Evolutionary conservation across 1,284 basidiomycete species (phyloP).

Genomic region (Apiotrichum akiyoshidainum): DNA sequence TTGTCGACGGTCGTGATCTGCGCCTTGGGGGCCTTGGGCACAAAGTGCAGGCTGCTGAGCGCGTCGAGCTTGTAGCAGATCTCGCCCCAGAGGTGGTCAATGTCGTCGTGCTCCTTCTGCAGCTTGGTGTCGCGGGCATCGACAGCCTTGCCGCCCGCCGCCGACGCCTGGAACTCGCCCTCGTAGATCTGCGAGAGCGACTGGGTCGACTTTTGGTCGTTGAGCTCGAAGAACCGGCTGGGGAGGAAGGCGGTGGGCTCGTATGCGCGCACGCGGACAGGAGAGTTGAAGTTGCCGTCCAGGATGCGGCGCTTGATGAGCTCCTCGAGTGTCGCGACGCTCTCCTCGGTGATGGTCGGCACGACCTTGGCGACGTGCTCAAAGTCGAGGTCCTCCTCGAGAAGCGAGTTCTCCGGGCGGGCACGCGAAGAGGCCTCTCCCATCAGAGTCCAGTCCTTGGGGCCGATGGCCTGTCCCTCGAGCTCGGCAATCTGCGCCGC

Average conservation of each 20-base stretch:
- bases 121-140: conserved; percentile 88
- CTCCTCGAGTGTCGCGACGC: conserved; percentile 78
- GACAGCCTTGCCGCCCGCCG: conserved; percentile 50
- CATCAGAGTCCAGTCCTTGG: conserved; percentile 84
- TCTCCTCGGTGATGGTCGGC: conserved; percentile 87
- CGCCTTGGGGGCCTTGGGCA: conserved; percentile 93
- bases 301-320: conserved; percentile 87
- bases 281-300: conserved; percentile 84
- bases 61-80: conserved; percentile 90
- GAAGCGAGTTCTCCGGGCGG: conserved; percentile 84
- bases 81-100: conserved; percentile 76
- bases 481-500: conserved; percentile 56
- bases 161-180: conserved; percentile 75
- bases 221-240: conserved; percentile 81
- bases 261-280: conserved; percentile 70
- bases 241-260: conserved; percentile 88
- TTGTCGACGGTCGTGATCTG: conserved; percentile 83
- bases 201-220: conserved; percentile 81
- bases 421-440: conserved; percentile 81
- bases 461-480: conserved; percentile 57
- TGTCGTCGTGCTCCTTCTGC: conserved; percentile 80
- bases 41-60: conserved; percentile 89
- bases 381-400: conserved; percentile 94
- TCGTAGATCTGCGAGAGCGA: conserved; percentile 96
- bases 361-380: conserved; percentile 81